Evolutionary conservation across 2,329 filamentous ascomycete genomes (phyloP), one percentile per base, ranked within the genome.

Genomic region (Diplodia intermedia): DNA sequence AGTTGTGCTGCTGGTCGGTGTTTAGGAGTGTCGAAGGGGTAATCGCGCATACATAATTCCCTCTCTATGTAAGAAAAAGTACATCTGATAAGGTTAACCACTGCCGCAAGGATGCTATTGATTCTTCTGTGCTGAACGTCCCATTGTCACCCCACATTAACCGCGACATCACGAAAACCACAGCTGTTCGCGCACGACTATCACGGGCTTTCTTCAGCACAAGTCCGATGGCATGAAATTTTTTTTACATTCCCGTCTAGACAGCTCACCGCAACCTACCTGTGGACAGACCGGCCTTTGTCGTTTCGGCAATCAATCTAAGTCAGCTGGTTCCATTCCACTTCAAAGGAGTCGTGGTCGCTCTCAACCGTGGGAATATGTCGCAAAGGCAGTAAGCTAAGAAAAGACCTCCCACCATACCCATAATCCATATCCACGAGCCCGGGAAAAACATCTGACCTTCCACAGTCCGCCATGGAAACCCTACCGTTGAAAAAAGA

Each of bases 401-500:
- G 26, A 26, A 23, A 53, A 26, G 20, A 53, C 20, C 20, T 29
- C 50, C 50, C 20, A 31, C 15, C 29, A 8, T 31, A 26, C 52
- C 52, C 52, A 33, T 31, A 29, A 31, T 33, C 6, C 52, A 18
- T 33, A 36, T 55, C 29, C 26, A 33, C 52, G 29, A 31, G 15
- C n/a, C 18, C 52, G 26, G 26, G 14, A 31, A 31, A 55, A 31
- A 38, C n/a, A 4, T 11, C 52, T 33, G 14, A 15, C n/a, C 54
- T 57, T 40, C 9, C 50, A 15, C 20, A 53, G 20, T 52, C 40
- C 40, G 14, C 18, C 18, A 7, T 7, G 18, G 43, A 47, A 57
- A 57, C 33, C 54, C 54, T 57, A 57, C 57, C 57, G 26, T 33
- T 50, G 43, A 29, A 31, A 33, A 52, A 52, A 52, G 18, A 29